Evolutionary conservation across 2,329 filamentous ascomycete genomes (phyloP), one percentile per base, ranked within the genome.

Genomic region (Plenodomus tracheiphilus): DNA sequence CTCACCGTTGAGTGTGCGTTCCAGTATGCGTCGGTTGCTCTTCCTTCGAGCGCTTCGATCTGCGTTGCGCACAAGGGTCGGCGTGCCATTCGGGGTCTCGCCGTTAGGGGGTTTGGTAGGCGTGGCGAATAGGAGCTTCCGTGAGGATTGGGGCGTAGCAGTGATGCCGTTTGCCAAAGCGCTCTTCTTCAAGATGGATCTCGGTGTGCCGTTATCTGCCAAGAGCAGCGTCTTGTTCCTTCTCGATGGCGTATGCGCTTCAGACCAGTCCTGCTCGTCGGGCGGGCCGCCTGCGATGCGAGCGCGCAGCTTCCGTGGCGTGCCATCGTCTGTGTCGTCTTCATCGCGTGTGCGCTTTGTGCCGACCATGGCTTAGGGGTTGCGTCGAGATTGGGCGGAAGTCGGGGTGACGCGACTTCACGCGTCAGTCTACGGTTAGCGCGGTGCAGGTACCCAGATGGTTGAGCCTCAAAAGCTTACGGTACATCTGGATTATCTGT

Each of bases 21-120:
- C 85, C 32, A 95, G 86, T 43, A 97, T 75, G 3, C 85, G 83
- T 43, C 85, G 81, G 18, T 88, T 88, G 69, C 89, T 96, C 78
- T 96, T 97, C 65, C 86, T 86, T 62, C 88, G 85, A 2, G 92
- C 93, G 4, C 92, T 97, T 41, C 88, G 85, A 73, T 97, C 91
- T 17, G 88, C 88, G 56, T 89, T 88, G 54, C 81, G 83, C 36
- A 81, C 79, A 58, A 85, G 81, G 32, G 83, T 82, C 0, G 89
- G 87, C 1, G 87, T 90, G 41, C 64, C 68, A 18, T 64, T 59
- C 3, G 65, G 59, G 2, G 62, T 64, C 5, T 73, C 68, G 28
- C 67, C 62, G n/a, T 65, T 61, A 18, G 56, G 51, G 9, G 64
- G 56, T 45, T 75, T 76, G 17, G 70, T 63, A 0, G 76, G 74